A percentile compares a stretch with the other conserved stretches of the same genome.
Evolutionary conservation across 768 basidiomycete species (phyloP).

Genomic region (Kondoa subrosea): DNA sequence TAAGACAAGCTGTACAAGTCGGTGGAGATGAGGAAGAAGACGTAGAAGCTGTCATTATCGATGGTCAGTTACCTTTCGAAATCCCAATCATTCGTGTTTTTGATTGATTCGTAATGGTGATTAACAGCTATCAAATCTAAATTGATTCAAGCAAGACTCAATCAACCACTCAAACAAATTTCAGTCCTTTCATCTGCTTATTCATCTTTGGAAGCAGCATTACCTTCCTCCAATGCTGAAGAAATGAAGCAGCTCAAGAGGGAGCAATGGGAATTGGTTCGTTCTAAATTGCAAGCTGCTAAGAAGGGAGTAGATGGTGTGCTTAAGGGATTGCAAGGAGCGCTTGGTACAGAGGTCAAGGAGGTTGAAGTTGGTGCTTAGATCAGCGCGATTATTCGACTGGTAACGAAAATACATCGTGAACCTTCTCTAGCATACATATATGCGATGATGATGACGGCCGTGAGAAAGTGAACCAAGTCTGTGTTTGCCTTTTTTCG

Average conservation of each 20-base stretch:
- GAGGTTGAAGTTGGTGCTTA: neutral
- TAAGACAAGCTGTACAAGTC: neutral
- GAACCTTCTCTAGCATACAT: neutral
- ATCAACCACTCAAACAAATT: neutral
- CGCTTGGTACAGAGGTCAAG: neutral
- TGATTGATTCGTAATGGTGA: neutral
- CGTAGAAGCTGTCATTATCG: conserved; percentile 4
- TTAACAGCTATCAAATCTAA: conserved; percentile 6
- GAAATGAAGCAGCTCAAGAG: neutral
- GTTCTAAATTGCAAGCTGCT: neutral
- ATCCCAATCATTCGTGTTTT: neutral
- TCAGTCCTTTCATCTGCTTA: conserved; percentile 1
- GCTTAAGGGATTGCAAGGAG: neutral
- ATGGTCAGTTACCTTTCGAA: neutral
- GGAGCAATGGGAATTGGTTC: conserved; percentile 2
- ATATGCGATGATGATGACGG: neutral
- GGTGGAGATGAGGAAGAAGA: neutral
- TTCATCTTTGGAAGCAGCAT: neutral
- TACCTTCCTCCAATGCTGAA: neutral
- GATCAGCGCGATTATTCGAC: neutral
- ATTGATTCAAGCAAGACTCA: conserved; percentile 1
- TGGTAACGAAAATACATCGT: neutral
- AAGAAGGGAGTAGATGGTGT: neutral
- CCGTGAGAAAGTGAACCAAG: neutral
- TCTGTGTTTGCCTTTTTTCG: too few species aligned